phyloP scores from a whole-genome alignment of 352 stramenopile species.

The Globisporangium iwayamae region DNA sequence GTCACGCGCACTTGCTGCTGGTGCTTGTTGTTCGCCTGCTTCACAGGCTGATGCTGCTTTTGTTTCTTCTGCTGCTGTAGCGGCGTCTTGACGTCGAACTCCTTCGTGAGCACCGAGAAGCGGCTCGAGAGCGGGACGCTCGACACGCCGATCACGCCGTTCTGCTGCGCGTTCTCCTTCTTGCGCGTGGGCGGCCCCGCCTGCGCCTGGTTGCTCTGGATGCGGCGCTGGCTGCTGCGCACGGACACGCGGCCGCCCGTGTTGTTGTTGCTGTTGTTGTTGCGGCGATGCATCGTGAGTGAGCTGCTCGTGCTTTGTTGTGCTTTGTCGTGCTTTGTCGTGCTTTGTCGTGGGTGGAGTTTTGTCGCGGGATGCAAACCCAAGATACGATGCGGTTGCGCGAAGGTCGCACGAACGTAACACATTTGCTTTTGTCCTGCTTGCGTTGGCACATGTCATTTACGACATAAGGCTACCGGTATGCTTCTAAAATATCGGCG shows the following conservation, averaged over 20 bases:
- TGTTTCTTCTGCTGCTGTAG: conserved; percentile 11
- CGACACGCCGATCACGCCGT: conserved; percentile 59
- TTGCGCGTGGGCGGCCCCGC: conserved; percentile 16
- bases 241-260: conserved; percentile 36
- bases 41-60: conserved; percentile 14
- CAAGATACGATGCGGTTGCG: conserved; percentile 8
- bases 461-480: background rate
- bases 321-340: too few species aligned
- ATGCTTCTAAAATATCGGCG: background rate
- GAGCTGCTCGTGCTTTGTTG: background rate
- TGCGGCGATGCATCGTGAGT: conserved; percentile 16
- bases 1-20: conserved; percentile 20
- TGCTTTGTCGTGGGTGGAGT: too few species aligned
- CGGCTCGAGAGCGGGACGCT: conserved; percentile 67
- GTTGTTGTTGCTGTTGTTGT: conserved; percentile 14
- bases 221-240: conserved; percentile 49
- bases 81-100: conserved; percentile 21
- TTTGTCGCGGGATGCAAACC: background rate
- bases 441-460: background rate
- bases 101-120: conserved; percentile 65
- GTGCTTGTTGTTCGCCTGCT: conserved; percentile 17
- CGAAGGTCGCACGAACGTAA: conserved; percentile 18
- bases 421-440: conserved; percentile 1
- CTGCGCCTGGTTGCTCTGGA: conserved; percentile 39
- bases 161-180: conserved; percentile 17